Base-by-base conservation (phyloP, 1,284 basidiomycete species). In the Macrocystidia cucumis region DNA sequence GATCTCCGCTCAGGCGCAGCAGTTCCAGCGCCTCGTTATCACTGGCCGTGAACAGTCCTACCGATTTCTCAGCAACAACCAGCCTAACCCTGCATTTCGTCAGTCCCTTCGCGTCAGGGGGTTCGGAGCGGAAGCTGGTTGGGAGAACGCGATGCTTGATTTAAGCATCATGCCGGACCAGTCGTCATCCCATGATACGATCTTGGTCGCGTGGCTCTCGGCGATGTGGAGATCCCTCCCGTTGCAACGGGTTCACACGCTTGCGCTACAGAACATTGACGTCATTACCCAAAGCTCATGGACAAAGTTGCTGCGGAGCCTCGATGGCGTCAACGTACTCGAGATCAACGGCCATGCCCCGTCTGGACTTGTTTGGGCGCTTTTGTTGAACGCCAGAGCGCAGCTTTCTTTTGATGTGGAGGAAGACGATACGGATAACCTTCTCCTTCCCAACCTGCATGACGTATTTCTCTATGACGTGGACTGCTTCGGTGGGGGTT, bases 261-360 rank as follows among this genome's bases (percentile, higher is more conserved):
- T 64, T 21, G 52, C 50, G 1, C 45, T 64, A 7, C 56, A 57
- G 30, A 52, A 57, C 34, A 37, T 60, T 21, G 56, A 60, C 36
- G 44, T 58, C 17, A 42, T 62, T 14, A 62, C 62, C 0, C 60
- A 63, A 40, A 60, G 54, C 35, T 50, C 58, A 3, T 63, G 62
- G 62, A 43, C 51, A 2, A 44, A 42, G 12, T 47, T 62, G n/a
- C 47, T 62, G 9, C 36, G 43, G 16, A 35, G 36, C 4, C 43
- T 63, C 5, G 43, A 50, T 3, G 51, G 47, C 7, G 47, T 64
- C 14, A 52, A 55, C 6, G 47, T 60, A 14, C 37, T 64, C 4
- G 55, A 60, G 37, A 52, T 61, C 13, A 45, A 45, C 14, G 62
- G 62, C 0, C 39, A 54, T 29, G 47, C 56, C 12, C 60, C 62